Percentiles rank a stretch among this genome's conserved stretches.
Conservation (phyloP, 306 rosid genomes). For the Cercis canadensis region DNA sequence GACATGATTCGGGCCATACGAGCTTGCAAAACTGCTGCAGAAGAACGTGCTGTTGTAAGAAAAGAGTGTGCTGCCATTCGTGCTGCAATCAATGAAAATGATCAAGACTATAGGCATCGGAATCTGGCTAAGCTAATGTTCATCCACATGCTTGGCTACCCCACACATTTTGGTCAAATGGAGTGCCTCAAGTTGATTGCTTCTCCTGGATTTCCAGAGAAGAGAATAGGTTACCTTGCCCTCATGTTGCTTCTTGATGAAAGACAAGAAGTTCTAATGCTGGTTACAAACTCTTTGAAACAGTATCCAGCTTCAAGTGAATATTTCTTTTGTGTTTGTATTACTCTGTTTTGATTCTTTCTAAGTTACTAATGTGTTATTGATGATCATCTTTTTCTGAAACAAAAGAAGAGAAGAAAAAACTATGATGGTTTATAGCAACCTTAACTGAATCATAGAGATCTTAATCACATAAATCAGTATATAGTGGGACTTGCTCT, state of each 20-base stretch:
- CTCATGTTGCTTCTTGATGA: constrained; percentile 99
- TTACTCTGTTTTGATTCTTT: constrained; percentile 2
- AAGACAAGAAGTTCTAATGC: constrained; percentile 99
- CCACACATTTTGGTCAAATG: constrained; percentile 99
- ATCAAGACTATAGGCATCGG: constrained; percentile 84
- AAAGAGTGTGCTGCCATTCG: constrained; percentile 99
- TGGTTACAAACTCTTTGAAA: constrained; percentile 97
- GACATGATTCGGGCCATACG: constrained; percentile 99
- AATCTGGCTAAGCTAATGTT: constrained; percentile 99
- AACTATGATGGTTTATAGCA: constrained; percentile 31
- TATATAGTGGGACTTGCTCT: constrained; percentile 99
- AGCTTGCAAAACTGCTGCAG: constrained; percentile 98
- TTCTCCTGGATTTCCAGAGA: constrained; percentile 95
- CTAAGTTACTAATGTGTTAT: constrained; percentile 16
- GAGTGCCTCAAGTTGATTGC: constrained; percentile 97
- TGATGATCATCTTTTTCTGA: constrained; percentile 31
- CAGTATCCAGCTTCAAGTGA: constrained; percentile 80
- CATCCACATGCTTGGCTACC: constrained; percentile 99
- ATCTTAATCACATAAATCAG: constrained; percentile 95
- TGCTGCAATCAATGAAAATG: constrained; percentile 87
- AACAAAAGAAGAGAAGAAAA: constrained; percentile 33
- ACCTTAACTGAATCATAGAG: constrained; percentile 85
- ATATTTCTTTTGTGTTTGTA: constrained; percentile 23
- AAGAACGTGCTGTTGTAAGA: constrained; percentile 95
- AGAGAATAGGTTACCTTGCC: constrained; percentile 98